Evolutionary conservation across 2,329 filamentous ascomycete species (phyloP).

Genomic region (Aspergillus clavatus): DNA sequence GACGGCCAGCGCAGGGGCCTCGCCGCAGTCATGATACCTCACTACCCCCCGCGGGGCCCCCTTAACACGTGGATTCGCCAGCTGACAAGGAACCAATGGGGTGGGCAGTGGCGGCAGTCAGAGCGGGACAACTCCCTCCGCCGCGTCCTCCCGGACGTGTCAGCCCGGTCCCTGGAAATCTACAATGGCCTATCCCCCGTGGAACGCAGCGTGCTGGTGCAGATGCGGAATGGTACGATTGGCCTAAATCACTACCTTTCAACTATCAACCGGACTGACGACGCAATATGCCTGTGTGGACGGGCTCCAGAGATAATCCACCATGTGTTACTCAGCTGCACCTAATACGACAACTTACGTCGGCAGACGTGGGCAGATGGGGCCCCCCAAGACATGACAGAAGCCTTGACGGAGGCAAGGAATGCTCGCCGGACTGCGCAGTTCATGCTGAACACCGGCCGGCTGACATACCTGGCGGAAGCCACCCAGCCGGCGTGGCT

Average conservation of each 20-base stretch:
- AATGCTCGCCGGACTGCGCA: background rate
- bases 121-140: background rate
- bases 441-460: background rate
- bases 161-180: accelerated
- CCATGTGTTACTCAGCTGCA: background rate
- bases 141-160: background rate
- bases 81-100: background rate
- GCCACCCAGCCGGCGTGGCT: background rate
- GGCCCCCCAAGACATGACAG: background rate
- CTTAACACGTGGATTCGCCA: background rate
- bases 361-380: background rate
- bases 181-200: background rate
- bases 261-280: background rate
- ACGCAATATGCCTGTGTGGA: background rate
- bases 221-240: background rate
- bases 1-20: background rate
- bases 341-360: background rate
- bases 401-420: background rate
- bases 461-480: background rate
- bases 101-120: background rate
- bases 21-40: background rate
- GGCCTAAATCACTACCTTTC: background rate
- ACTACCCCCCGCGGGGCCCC: background rate
- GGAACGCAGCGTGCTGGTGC: background rate
- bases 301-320: background rate